Percentiles rank a stretch among this genome's conserved stretches.
Evolutionary conservation across 305 asterid species (phyloP).

Genomic region (Ilex paraguariensis): DNA sequence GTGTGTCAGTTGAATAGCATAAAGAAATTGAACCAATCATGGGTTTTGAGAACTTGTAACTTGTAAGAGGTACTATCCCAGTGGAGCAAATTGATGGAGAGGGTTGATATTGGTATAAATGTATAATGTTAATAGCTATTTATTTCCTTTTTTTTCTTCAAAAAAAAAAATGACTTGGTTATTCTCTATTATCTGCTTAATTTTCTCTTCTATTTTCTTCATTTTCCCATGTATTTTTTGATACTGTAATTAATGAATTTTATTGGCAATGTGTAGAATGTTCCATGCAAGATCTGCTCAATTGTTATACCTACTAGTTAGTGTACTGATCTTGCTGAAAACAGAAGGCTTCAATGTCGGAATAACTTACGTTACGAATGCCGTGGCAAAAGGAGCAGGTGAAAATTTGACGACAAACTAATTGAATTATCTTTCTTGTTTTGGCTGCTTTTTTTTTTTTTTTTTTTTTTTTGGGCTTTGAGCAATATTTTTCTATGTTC

Average conservation of each 20-base stretch:
- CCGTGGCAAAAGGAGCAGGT: constrained; percentile 65
- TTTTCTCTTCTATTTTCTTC: no score
- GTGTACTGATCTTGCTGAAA: constrained; percentile 24
- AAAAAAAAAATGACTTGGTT: no score
- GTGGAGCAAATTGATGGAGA: no score
- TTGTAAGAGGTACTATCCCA: no score
- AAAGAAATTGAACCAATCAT: no score
- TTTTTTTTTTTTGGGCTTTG: neutral
- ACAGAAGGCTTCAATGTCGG: constrained; percentile 35
- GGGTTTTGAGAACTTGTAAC: no score
- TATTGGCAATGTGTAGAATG: constrained; percentile 26
- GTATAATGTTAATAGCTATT: neutral
- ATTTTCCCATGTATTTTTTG: no score
- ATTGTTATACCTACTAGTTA: constrained; percentile 30
- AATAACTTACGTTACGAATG: constrained; percentile 49
- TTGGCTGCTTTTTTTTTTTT: neutral
- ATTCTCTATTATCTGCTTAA: no score
- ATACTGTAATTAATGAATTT: neutral
- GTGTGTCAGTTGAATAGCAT: no score
- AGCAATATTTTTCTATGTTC: neutral
- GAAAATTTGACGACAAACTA: no score
- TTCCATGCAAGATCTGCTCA: constrained; percentile 21
- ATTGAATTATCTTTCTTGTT: no score
- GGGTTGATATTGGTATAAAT: no score
- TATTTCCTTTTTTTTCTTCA: constrained; percentile 3